Base-by-base conservation (phyloP, 306 rosid species). In the Quercus mongolica region DNA sequence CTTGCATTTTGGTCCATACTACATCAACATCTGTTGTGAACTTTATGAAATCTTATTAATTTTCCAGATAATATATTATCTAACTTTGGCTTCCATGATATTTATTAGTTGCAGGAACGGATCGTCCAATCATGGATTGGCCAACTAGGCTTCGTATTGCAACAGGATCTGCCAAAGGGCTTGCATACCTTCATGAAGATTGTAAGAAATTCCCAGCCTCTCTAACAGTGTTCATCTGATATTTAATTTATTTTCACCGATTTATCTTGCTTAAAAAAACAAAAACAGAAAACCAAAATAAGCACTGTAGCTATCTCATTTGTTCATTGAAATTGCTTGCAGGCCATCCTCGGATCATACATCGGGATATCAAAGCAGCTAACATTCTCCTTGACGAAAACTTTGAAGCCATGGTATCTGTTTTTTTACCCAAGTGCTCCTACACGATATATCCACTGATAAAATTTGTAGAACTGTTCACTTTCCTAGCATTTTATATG, bases 301-400 rank as follows among this genome's bases (percentile, higher is more conserved):
- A 41, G 46, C 46, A 41, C 11, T 41, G 8, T n/a, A 1, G n/a
- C 56, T 49, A 17, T 77, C 19, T 75, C 55, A 19, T 76, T 44
- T 46, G 13, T 10, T 65, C 15, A 18, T 83, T 76, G 56, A 56
- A 64, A 56, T 81, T 33, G 49, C 20, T 64, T 62, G 71, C 83
- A 94, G 98, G 98, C 76, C 93, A 91, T 85, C 97, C 97, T 26
- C 87, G 87, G 63, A 94, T 94, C 18, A 90, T 92, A 56, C 98
- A 94, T 77, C 93, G 97, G n/a, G 97, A 92, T 74, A 94, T 94
- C 77, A 92, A 94, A 85, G 82, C 93, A 19, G 93, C 98, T 0
- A 94, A 94, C 86, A 90, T 92, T 74, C 94, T 94, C 25, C 79
- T 94, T 26, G 97, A 94, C 63, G 46, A 64, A 41, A 91, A 91